Evolutionary conservation across 2,329 filamentous ascomycete genomes (phyloP), one percentile per base, ranked within the genome.

Genomic region (Saccharata proteae): DNA sequence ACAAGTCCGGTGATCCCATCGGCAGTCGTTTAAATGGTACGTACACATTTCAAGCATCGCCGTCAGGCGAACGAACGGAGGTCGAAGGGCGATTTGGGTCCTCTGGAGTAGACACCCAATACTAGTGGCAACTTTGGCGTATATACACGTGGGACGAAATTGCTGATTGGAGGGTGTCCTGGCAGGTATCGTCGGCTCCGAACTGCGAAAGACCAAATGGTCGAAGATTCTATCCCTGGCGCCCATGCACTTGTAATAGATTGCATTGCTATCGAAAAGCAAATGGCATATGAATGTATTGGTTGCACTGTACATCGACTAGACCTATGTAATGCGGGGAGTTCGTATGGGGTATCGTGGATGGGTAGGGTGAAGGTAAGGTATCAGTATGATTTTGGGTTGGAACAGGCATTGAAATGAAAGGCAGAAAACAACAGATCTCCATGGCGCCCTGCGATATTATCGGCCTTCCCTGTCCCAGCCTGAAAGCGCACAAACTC

Each of bases 141-240:
- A n/a, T n/a, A n/a, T n/a, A n/a, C n/a, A n/a, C n/a, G n/a, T n/a
- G n/a, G n/a, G n/a, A n/a, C n/a, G n/a, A 6, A 10, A 28, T 19
- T 19, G 12, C 16, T 34, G 7, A 21, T 21, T 8, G 16, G 6
- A 9, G 6, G 27, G 8, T 24, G 26, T 12, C n/a, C 26, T 43
- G 43, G 47, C 51, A 74, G 74, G 86, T 43, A 74, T 96, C 26
- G 90, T 98, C 26, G 90, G 85, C 37, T 71, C 77, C 17, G 90
- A 98, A 65, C 61, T 98, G 57, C 77, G 82, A 54, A 74, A 82
- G 54, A 90, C 82, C 69, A 80, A 93, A 63, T 98, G 90, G 90
- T 93, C 85, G 48, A 98, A 96, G 73, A 96, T 98, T 48, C 61
- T 98, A 53, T 93, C 83, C 45, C 73, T 98, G 69, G 90, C 90